Evolutionary conservation across 495 filamentous ascomycete genomes (phyloP).

Genomic region (Penicillium manginii): DNA sequence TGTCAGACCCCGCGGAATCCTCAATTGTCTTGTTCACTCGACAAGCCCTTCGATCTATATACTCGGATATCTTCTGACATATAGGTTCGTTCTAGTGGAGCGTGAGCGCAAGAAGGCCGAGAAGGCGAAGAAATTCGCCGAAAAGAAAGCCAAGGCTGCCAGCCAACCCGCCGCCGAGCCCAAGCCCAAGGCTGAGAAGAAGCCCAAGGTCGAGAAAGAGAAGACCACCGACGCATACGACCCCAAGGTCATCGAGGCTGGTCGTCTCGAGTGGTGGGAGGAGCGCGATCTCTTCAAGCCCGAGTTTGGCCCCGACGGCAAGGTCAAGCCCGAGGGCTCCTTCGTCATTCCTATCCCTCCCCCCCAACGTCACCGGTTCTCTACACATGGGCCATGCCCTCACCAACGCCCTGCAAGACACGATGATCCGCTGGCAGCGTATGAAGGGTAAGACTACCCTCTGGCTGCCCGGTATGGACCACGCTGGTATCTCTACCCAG

Average conservation of each 20-base stretch:
- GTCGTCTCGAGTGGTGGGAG: slow-evolving; percentile 65
- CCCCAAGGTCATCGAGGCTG: slow-evolving; percentile 58
- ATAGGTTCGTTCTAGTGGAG: slow-evolving; percentile 41
- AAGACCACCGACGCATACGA: slow-evolving; percentile 61
- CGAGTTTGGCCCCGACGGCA: slow-evolving; percentile 64
- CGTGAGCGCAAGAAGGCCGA: slow-evolving; percentile 63
- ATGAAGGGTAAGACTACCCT: slow-evolving; percentile 70
- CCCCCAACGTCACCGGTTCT: slow-evolving; percentile 73
- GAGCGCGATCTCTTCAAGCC: slow-evolving; percentile 73
- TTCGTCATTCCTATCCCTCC: slow-evolving; percentile 79
- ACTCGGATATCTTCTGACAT: slow-evolving; percentile 22
- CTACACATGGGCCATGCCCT: slow-evolving; percentile 76
- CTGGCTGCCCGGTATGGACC: slow-evolving; percentile 76
- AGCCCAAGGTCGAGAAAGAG: slow-evolving; percentile 56
- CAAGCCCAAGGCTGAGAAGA: slow-evolving; percentile 59
- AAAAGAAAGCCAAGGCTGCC: slow-evolving; percentile 59
- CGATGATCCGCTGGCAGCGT: slow-evolving; percentile 72
- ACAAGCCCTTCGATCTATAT: background rate
- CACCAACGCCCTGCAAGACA: slow-evolving; percentile 69
- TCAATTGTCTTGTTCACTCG: background rate
- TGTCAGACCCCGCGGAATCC: slow-evolving; percentile 19
- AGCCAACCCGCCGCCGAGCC: slow-evolving; percentile 46
- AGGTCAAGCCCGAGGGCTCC: slow-evolving; percentile 66
- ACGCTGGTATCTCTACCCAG: slow-evolving; percentile 79
- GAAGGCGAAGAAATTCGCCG: slow-evolving; percentile 62